Percentiles rank a stretch among this genome's conserved stretches.
phyloP scores from a whole-genome alignment of 371 early-diverging fungal genomes.

The Lichtheimia corymbifera region DNA sequence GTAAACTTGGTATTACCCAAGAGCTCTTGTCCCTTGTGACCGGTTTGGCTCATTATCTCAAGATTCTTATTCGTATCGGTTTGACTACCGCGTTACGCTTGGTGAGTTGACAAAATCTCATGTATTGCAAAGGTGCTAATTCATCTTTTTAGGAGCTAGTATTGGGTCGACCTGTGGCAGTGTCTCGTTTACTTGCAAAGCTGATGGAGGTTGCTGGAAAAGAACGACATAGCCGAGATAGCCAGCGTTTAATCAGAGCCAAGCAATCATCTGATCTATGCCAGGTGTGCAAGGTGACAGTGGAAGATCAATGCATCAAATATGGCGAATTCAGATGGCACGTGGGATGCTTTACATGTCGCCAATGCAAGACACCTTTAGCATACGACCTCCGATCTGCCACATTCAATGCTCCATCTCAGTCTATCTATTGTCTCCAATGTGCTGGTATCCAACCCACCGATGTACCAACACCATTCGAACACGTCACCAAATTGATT shows the following conservation, averaged over 20 bases:
- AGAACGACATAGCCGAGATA: conserved; percentile 36
- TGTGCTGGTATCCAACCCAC: conserved; percentile 31
- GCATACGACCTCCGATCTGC: conserved; percentile 40
- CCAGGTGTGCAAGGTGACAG: conserved; percentile 64
- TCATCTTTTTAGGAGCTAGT: conserved; percentile 40
- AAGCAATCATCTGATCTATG: conserved; percentile 76
- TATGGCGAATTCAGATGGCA: conserved; percentile 79
- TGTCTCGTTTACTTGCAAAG: conserved; percentile 62
- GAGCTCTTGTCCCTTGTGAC: conserved; percentile 91
- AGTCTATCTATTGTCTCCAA: conserved; percentile 52
- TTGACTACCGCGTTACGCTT: conserved; percentile 85
- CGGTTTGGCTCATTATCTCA: conserved; percentile 90
- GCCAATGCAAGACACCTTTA: conserved; percentile 58
- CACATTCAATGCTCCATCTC: conserved; percentile 46
- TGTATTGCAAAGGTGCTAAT: no score
- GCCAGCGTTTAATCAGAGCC: conserved; percentile 43
- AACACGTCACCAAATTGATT: conserved; percentile 79
- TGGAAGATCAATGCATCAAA: conserved; percentile 86
- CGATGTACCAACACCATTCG: conserved; percentile 51
- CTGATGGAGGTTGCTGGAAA: conserved; percentile 63
- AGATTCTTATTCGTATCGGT: conserved; percentile 89
- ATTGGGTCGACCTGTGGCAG: conserved; percentile 31
- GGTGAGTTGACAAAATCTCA: conserved; percentile 44
- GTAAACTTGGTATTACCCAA: conserved; percentile 81
- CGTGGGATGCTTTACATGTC: conserved; percentile 76